Base-by-base conservation (phyloP, 164 flowering plant genomes). In the Stephania yunnanensis region DNA sequence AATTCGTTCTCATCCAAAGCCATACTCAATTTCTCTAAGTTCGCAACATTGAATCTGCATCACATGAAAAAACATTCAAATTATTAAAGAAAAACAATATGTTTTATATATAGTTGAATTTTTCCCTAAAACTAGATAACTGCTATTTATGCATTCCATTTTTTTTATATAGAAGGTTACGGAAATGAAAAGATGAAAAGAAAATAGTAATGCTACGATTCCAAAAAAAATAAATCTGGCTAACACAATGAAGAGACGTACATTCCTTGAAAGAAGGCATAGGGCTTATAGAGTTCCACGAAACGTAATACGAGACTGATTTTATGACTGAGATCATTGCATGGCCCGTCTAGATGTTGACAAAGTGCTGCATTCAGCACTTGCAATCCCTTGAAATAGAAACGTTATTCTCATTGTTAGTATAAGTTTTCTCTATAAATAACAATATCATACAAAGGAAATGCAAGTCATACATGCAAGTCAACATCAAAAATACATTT, bases 1-100 rank as follows among this genome's bases (percentile, higher is more conserved):
- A 36, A 36, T 36, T 36, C 75, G 5, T 70, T 78, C 3, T 74
- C 78, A 69, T 63, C 76, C 10, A 80, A 61, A 42, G 75, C 77
- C 45, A 68, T 44, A 64, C 86, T 55, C 76, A 91, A 66, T 77
- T 69, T 88, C 70, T 85, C 88, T 2, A 84, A 55, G 78, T 91
- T 91, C 36, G 44, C 70, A 65, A 90, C 94, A 42, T 90, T 92
- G n/a, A 87, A 91, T 6, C 93, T 91, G 81, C 78, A 78, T 19
- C 15, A 10, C 8, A 78, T 63, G 30, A 46, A n/a, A 66, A 45
- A 58, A 36, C 6, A 29, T 36, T 36, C 42, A 36, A 36, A 36
- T 36, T 36, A 36, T 36, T 36, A 36, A 36, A 36, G 42, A 36
- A 36, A 36, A 36, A 4, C 42, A 36, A 36, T 36, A 36, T 36